These are phyloP conservation scores for Neocatenulostroma microsporum DNA, from an alignment of 2,329 filamentous ascomycete species.

Conservation along the genomic window DNA sequence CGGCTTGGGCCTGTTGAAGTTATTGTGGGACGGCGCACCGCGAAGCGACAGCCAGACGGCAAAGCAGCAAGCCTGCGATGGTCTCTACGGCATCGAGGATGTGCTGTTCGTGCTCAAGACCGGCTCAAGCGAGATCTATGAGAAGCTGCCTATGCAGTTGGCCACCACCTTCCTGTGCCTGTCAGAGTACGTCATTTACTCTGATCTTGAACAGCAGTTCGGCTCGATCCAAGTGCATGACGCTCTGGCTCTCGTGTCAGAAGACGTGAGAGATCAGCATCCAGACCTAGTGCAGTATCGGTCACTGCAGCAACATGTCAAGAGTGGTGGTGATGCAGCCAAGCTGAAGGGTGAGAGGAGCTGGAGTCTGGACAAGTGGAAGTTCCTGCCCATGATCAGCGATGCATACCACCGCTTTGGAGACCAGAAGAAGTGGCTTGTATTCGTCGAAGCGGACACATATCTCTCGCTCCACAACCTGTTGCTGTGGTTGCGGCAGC, in stretches of 20 bases:
- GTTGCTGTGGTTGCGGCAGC: constrained; percentile 46
- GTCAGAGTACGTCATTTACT: constrained; percentile 37
- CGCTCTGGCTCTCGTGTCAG: constrained; percentile 7
- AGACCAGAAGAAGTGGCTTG: constrained; percentile 46
- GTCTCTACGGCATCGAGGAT: constrained; percentile 23
- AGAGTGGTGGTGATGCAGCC: constrained; percentile 1
- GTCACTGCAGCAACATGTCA: constrained; percentile 5
- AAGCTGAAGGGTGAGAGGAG: constrained; percentile 15
- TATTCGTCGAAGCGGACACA: constrained; percentile 54
- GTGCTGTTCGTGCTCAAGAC: constrained; percentile 50
- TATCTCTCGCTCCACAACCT: constrained; percentile 49
- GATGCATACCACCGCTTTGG: constrained; percentile 13
- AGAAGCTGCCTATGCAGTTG: constrained; percentile 48
- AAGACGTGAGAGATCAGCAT: constrained; percentile 1
- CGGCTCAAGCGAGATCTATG: constrained; percentile 47
- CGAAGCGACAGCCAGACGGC: too few relatives aligned
- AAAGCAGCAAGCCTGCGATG: too few relatives aligned
- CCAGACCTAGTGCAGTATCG: constrained; percentile 5
- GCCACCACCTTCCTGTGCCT: constrained; percentile 47
- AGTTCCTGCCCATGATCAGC: constrained; percentile 46
- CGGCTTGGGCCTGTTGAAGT: constrained; percentile 8
- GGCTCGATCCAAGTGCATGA: constrained; percentile 26
- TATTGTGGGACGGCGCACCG: constrained; percentile 2
- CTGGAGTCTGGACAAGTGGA: constrained; percentile 40
- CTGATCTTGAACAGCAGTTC: constrained; percentile 39